Percentiles rank a stretch among this genome's conserved stretches.
Conservation (phyloP, 352 stramenopile species). For the Globisporangium alternatum region DNA sequence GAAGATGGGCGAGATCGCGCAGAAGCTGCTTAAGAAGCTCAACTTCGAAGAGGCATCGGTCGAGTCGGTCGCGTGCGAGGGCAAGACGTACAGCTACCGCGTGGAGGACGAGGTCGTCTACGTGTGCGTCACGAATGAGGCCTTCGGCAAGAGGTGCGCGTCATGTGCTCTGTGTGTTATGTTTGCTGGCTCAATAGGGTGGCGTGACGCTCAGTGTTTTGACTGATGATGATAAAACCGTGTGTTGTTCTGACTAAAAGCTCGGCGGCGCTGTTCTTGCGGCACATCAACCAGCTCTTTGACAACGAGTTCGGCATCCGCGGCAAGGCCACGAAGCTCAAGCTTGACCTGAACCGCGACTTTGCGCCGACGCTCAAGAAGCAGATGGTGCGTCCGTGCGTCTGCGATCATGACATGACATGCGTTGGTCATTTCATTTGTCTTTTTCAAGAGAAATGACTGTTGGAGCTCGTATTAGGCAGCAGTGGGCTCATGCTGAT, state of each 20-base stretch:
- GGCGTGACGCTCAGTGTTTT: background rate
- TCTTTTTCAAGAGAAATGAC: too few species aligned
- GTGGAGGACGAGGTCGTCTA: conserved; percentile 84
- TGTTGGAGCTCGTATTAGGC: background rate
- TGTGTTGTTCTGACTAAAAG: conserved; percentile 18
- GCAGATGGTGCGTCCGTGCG: conserved; percentile 55
- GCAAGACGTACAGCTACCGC: conserved; percentile 84
- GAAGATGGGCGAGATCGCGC: conserved; percentile 85
- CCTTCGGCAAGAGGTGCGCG: conserved; percentile 72
- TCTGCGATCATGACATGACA: background rate
- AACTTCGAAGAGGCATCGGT: conserved; percentile 67
- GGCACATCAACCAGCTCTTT: conserved; percentile 85
- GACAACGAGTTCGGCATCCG: conserved; percentile 84
- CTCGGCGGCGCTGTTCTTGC: conserved; percentile 78
- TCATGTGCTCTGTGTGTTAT: background rate
- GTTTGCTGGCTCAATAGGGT: background rate
- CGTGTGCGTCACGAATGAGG: conserved; percentile 77
- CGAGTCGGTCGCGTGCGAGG: conserved; percentile 81
- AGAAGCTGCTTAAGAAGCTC: conserved; percentile 86
- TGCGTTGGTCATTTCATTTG: background rate
- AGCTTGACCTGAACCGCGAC: conserved; percentile 85
- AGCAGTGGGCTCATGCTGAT: background rate
- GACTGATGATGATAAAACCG: background rate
- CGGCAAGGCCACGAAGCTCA: conserved; percentile 86
- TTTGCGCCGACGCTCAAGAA: conserved; percentile 83